phyloP scores from a whole-genome alignment of 306 rosid genomes.

The Fragaria vesca region DNA sequence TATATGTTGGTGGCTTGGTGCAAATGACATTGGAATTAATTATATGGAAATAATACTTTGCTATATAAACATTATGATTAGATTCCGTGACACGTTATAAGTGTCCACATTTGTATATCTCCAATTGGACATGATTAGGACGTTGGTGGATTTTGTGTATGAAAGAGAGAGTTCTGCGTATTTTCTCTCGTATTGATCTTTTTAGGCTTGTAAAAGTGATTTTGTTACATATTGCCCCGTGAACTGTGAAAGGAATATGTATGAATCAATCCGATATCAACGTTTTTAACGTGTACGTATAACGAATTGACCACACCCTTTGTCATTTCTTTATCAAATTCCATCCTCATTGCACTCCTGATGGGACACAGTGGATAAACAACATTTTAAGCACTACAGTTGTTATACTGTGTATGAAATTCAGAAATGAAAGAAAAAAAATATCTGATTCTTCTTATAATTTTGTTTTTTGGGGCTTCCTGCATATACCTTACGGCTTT shows the following conservation, averaged over 20 bases:
- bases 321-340: neutral
- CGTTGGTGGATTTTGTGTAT: neutral
- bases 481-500: too few species aligned
- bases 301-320: neutral
- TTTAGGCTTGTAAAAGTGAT: too few species aligned
- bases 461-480: too few species aligned
- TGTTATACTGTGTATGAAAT: too few species aligned
- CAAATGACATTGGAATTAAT: too few species aligned
- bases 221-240: neutral
- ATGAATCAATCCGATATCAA: neutral
- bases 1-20: too few species aligned
- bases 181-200: neutral
- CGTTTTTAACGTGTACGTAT: neutral
- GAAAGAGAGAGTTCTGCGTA: neutral
- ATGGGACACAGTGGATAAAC: too few species aligned
- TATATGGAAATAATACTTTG: neutral
- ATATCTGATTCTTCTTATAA: too few species aligned
- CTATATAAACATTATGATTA: neutral
- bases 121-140: constrained; percentile 25
- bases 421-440: too few species aligned
- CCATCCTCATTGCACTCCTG: neutral
- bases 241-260: neutral
- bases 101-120: neutral
- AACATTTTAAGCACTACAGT: too few species aligned
- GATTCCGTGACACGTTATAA: constrained; percentile 12